These are phyloP conservation scores for Quercus alba DNA, from an alignment of 306 rosid species.

Conservation along the genomic window DNA sequence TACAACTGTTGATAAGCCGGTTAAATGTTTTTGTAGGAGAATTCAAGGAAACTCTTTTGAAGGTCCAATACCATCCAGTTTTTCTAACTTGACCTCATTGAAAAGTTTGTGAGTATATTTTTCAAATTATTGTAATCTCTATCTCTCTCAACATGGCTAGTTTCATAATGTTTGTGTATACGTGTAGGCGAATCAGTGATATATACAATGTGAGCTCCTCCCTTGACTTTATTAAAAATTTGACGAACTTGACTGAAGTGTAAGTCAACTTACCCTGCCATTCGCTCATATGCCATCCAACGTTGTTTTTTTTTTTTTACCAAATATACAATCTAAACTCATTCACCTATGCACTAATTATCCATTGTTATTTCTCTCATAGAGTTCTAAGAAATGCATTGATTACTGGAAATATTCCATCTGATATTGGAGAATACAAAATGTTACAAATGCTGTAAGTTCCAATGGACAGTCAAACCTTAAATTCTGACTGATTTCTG, in stretches of 20 bases:
- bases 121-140: not conserved
- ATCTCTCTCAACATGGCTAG: not conserved
- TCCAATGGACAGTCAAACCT: not conserved
- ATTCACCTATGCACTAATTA: not conserved
- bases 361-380: not conserved
- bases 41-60: constrained; percentile 31
- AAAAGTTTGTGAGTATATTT: constrained; percentile 12
- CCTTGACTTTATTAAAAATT: constrained; percentile 14
- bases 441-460: constrained; percentile 8
- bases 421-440: constrained; percentile 20
- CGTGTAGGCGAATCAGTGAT: constrained; percentile 29
- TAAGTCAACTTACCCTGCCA: constrained; percentile 9
- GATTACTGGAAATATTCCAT: constrained; percentile 20
- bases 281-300: too few species aligned
- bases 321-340: not conserved
- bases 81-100: constrained; percentile 22
- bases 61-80: constrained; percentile 35
- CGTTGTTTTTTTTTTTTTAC: too few species aligned
- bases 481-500: not conserved
- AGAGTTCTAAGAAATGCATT: constrained; percentile 31
- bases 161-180: not conserved
- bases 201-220: constrained; percentile 31
- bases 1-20: not conserved
- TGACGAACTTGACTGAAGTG: constrained; percentile 18
- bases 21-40: constrained; percentile 14